phyloP scores from a whole-genome alignment of 2,329 filamentous ascomycete genomes.

The Arthrobotrys megalospora region DNA sequence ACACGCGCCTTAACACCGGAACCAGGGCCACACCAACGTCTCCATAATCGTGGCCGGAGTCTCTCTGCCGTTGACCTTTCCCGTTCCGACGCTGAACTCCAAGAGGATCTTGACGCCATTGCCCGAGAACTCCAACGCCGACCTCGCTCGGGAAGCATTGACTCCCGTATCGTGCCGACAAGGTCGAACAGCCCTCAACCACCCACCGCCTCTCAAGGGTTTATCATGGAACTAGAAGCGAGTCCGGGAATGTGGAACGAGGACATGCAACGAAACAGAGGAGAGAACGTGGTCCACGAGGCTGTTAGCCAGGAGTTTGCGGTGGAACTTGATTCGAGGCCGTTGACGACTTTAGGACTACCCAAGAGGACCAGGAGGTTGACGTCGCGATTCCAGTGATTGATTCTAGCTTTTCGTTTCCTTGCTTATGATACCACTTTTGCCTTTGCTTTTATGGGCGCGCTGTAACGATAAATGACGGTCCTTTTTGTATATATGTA shows the following conservation, averaged over 20 bases:
- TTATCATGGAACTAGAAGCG: constrained; percentile 56
- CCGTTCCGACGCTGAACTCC: constrained; percentile 48
- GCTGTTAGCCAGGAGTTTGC: constrained; percentile 55
- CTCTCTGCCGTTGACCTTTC: constrained; percentile 48
- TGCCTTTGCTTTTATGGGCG: neutral
- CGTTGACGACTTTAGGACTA: constrained; percentile 37
- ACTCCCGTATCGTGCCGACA: constrained; percentile 30
- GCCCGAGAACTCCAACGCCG: constrained; percentile 50
- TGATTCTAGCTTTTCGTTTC: constrained; percentile 8
- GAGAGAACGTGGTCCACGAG: constrained; percentile 43
- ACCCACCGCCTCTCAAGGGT: constrained; percentile 23
- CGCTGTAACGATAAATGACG: constrained; percentile 16
- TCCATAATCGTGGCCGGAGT: constrained; percentile 39
- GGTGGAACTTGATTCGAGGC: constrained; percentile 55
- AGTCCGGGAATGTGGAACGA: constrained; percentile 58
- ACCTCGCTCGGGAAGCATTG: constrained; percentile 48
- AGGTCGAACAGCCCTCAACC: constrained; percentile 42
- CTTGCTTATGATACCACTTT: constrained; percentile 41
- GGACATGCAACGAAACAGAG: constrained; percentile 47
- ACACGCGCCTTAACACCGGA: constrained; percentile 30
- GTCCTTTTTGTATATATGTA: constrained; percentile 1
- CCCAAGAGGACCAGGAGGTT: constrained; percentile 39
- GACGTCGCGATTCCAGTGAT: constrained; percentile 42
- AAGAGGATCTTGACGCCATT: constrained; percentile 54
- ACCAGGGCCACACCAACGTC: constrained; percentile 13